Evolutionary conservation across 140 eudicot species (phyloP), one percentile per base, ranked within the genome.

Genomic region (Anethum foeniculum): DNA sequence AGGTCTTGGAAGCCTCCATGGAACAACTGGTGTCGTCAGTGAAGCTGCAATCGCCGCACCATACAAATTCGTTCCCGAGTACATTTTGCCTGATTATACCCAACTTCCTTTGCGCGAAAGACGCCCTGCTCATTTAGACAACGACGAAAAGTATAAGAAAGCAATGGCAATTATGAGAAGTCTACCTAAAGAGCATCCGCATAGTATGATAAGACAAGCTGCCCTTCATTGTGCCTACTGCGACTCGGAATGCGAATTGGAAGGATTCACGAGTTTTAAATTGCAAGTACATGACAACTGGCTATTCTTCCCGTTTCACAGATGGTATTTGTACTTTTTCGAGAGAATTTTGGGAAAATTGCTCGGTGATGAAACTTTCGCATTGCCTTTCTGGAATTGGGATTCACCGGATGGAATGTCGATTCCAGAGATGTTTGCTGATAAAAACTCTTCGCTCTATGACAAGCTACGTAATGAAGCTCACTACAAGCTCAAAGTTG

Each of bases 321-420:
- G 98, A 46, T 88, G 90, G 88, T 93, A 93, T 51, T 78, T 93
- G n/a, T 91, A 93, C 76, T 93, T 91, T 54, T 88, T 78, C 77
- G 98, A 93, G 76, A 86, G 81, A 73, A 93, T 93, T 3, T 76
- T 91, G 72, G 95, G 91, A 0, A 89, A 91, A 32, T 78, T 93
- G 48, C 87, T 93, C 27, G 88, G 85, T 19, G 98, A 93, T 47
- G 92, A 93, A 12, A 88, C 93, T 34, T 93, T 93, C 76, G 93
- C 86, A 1, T n/a, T 93, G 39, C 98, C 98, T 0, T 93, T 80
- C 51, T 91, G 98, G 96, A 91, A 93, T 77, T 93, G 96, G 96
- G 96, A 90, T 69, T 28, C 88, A n/a, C 84, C 92, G 0, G 82
- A 72, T 0, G 97, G 96, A 8, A 90, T 88, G 92, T 38, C 62